These are phyloP conservation scores for Alternaria triticina DNA, from an alignment of 2,329 filamentous ascomycete genomes.

Conservation along the genomic window DNA sequence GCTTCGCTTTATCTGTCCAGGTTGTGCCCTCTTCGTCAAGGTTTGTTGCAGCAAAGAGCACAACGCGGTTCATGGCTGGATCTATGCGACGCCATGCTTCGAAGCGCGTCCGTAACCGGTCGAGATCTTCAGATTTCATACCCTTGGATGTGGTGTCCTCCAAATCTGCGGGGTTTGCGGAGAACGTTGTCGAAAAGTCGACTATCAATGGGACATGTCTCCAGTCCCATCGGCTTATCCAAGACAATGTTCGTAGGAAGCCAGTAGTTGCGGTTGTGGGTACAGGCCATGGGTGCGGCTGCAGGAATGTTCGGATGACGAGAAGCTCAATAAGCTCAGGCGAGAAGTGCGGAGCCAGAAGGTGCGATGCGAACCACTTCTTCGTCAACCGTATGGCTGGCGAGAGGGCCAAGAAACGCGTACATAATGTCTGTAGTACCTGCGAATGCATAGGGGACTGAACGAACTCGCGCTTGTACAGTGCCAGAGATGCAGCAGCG, in stretches of 20 bases:
- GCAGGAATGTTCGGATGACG: slow-evolving; percentile 77
- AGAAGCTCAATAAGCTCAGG: slow-evolving; percentile 87
- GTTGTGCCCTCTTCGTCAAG: slow-evolving; percentile 78
- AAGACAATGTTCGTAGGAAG: slow-evolving; percentile 79
- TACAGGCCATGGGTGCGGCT: slow-evolving; percentile 78
- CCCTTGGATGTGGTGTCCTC: slow-evolving; percentile 24
- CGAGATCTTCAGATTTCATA: slow-evolving; percentile 66
- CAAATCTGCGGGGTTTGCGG: slow-evolving; percentile 25
- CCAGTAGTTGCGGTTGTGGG: slow-evolving; percentile 80
- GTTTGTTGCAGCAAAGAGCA: slow-evolving; percentile 81
- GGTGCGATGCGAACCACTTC: slow-evolving; percentile 85
- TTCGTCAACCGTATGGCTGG: slow-evolving; percentile 84
- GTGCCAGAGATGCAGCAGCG: slow-evolving; percentile 71
- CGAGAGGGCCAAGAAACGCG: slow-evolving; percentile 79
- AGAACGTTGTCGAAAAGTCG: slow-evolving; percentile 63
- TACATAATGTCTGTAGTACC: slow-evolving; percentile 79
- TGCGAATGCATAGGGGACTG: slow-evolving; percentile 81
- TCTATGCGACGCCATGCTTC: slow-evolving; percentile 88
- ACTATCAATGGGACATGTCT: slow-evolving; percentile 79
- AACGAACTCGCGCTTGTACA: slow-evolving; percentile 73
- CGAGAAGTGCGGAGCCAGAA: slow-evolving; percentile 75
- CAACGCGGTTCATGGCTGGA: slow-evolving; percentile 82
- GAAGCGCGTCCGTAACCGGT: slow-evolving; percentile 72
- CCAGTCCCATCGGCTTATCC: slow-evolving; percentile 93
- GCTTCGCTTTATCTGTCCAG: slow-evolving; percentile 74